Conservation (phyloP, 768 basidiomycete genomes). For the Kwoniella shandongensis region DNA sequence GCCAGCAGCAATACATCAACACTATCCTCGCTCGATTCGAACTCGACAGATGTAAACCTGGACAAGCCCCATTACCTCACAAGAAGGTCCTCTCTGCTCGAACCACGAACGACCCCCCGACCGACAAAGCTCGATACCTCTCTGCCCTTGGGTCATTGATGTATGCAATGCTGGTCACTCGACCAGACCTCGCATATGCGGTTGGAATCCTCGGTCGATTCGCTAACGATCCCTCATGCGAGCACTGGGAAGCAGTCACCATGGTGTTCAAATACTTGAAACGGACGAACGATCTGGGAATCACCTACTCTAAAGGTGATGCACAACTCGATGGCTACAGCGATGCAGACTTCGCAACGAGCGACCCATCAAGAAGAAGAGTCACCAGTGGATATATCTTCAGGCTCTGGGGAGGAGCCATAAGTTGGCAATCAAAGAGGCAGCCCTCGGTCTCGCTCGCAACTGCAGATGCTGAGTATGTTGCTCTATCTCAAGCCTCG, state of each 20-base stretch:
- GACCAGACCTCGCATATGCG: conserved; percentile 8
- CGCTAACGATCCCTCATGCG: conserved; percentile 13
- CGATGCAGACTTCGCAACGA: conserved; percentile 52
- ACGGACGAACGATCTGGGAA: conserved; percentile 20
- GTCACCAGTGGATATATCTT: conserved; percentile 55
- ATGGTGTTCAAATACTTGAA: conserved; percentile 32
- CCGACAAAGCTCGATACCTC: conserved; percentile 7
- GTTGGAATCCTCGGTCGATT: conserved; percentile 9
- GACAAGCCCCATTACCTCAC: conserved; percentile 1
- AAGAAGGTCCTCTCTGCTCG: background rate
- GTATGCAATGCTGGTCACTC: conserved; percentile 10
- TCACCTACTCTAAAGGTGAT: conserved; percentile 41
- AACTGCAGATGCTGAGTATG: conserved; percentile 58
- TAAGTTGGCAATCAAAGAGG: conserved; percentile 54
- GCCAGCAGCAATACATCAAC: conserved; percentile 13
- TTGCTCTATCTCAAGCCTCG: conserved; percentile 51
- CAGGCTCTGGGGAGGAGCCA: conserved; percentile 48
- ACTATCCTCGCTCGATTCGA: conserved; percentile 5
- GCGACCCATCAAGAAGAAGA: conserved; percentile 40
- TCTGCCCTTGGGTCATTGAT: conserved; percentile 18
- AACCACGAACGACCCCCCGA: conserved; percentile 1
- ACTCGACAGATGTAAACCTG: conserved; percentile 9
- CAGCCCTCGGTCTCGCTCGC: conserved; percentile 55
- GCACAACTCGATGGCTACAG: conserved; percentile 40
- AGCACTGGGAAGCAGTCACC: conserved; percentile 27